Conservation (phyloP, 75 land plant species). For the Ceratopteris richardii region DNA sequence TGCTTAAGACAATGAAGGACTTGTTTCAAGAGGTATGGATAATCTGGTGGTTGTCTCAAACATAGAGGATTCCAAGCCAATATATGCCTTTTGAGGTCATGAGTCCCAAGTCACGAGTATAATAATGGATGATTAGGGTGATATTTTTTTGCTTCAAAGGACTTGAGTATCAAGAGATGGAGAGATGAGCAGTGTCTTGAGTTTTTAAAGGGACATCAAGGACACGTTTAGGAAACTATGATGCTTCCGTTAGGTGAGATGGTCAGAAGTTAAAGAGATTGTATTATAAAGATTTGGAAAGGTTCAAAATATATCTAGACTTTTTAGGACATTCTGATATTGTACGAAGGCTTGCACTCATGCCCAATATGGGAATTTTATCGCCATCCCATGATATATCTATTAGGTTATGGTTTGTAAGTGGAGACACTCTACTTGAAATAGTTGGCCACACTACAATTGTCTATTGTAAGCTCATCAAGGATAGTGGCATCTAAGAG, state of each 20-base stretch:
- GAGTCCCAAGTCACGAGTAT: slow-evolving; percentile 73
- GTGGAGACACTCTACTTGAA: slow-evolving; percentile 78
- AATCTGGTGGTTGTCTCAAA: slow-evolving; percentile 82
- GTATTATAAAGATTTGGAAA: slow-evolving; percentile 79
- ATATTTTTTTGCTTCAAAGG: slow-evolving; percentile 84
- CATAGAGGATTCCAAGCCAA: slow-evolving; percentile 39
- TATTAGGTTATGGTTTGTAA: slow-evolving; percentile 73
- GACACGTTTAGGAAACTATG: slow-evolving; percentile 69
- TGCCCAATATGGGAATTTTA: slow-evolving; percentile 80
- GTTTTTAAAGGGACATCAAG: slow-evolving; percentile 69
- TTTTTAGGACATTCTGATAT: slow-evolving; percentile 85
- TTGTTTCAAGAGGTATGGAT: slow-evolving; percentile 98
- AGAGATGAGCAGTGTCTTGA: slow-evolving; percentile 54
- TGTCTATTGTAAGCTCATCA: slow-evolving; percentile 70
- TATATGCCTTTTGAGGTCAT: slow-evolving; percentile 69
- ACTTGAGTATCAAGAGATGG: slow-evolving; percentile 86
- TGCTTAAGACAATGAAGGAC: slow-evolving; percentile 29
- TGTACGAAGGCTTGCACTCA: slow-evolving; percentile 78
- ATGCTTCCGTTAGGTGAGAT: slow-evolving; percentile 73
- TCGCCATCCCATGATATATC: slow-evolving; percentile 99
- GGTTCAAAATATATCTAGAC: slow-evolving; percentile 59
- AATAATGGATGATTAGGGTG: slow-evolving; percentile 53
- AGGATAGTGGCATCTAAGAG: slow-evolving; percentile 92
- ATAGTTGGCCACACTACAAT: slow-evolving; percentile 94
- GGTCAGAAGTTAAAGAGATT: slow-evolving; percentile 86